A percentile compares a stretch with the other conserved stretches of the same genome.
Conservation (phyloP, 2,329 filamentous ascomycete species). For the Hypoxylon sp. region DNA sequence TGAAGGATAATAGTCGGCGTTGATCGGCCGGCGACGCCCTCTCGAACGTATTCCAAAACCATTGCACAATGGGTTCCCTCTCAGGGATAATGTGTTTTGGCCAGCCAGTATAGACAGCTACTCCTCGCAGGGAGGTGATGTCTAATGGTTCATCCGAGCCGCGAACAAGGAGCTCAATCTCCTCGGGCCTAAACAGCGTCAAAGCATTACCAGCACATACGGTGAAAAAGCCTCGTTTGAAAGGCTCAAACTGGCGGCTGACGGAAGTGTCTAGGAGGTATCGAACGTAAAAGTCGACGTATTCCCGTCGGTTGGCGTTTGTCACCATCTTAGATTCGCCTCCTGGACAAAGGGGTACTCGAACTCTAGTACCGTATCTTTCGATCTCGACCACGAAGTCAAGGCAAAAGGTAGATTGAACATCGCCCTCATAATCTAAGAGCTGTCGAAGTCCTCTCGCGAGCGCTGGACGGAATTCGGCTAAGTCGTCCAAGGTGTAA, state of each 20-base stretch:
- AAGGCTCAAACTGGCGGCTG: conserved; percentile 86
- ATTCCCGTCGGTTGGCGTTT: conserved; percentile 84
- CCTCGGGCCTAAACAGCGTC: conserved; percentile 86
- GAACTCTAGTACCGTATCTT: conserved; percentile 73
- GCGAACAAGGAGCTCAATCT: conserved; percentile 87
- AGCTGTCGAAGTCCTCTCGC: conserved; percentile 79
- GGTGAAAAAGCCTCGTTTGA: conserved; percentile 92
- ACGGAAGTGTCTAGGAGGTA: conserved; percentile 83
- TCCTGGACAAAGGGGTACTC: conserved; percentile 75
- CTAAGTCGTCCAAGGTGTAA: conserved; percentile 82
- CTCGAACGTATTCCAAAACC: conserved; percentile 90
- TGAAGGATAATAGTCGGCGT: conserved; percentile 81
- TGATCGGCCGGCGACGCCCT: conserved; percentile 72
- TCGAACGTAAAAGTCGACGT: conserved; percentile 84
- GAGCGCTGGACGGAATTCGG: conserved; percentile 79
- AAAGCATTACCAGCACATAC: conserved; percentile 90
- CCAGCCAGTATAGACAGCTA: conserved; percentile 87
- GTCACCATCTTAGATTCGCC: conserved; percentile 81
- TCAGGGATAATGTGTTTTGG: conserved; percentile 56
- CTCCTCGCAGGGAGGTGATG: conserved; percentile 76
- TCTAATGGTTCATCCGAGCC: conserved; percentile 87
- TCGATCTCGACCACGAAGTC: conserved; percentile 83
- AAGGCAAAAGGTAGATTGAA: conserved; percentile 79
- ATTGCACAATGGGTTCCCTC: conserved; percentile 73
- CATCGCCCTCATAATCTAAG: conserved; percentile 84